Evolutionary conservation across 2,329 filamentous ascomycete species (phyloP), one percentile per base, ranked within the genome.

Genomic region (Rhynchosporium secalis): DNA sequence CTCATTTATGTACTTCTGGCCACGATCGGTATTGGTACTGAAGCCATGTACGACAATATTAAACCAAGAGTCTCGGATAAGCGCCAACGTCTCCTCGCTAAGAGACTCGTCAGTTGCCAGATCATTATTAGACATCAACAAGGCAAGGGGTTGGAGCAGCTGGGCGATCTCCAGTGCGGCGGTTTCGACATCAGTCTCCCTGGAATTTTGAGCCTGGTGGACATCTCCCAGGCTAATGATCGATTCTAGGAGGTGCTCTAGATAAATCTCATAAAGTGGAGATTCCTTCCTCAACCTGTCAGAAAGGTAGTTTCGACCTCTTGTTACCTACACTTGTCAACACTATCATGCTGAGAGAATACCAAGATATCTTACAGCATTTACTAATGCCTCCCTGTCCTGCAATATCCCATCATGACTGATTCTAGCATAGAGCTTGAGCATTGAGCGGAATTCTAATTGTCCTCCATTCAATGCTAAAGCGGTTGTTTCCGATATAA

Each of bases 31-130:
- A 15, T 84, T 83, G 10, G 89, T 81, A 9, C 87, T 88, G 73
- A 98, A 96, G 4, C 93, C 95, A 74, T 99, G 95, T 0, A 96
- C 90, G 28, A 93, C 91, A 65, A 98, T 92, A 72, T 99, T 99
- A 78, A 97, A 98, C 95, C 95, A 99, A 4, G 92, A 91, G 79
- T 99, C 93, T 58, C 94, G 87, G 68, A 95, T 84, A 61, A 96
- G 78, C 31, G 86, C 84, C 65, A 90, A 83, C 7, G 86, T 85
- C 62, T 94, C 87, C 57, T 93, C 89, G 58, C 89, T 84, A 60
- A 77, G 77, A 9, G 78, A 69, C 36, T 72, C 61, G 65, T 74
- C 40, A 76, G 78, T 28, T 78, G 79, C 65, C 47, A 87, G 76
- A 61, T 87, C 81, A 66, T 87, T 84, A 38, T 79, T 80, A 8